Percentiles rank a stretch among this genome's conserved stretches.
These are phyloP conservation scores for Blastobotrys serpentis DNA, from an alignment of 1,139 yeast genomes.

Conservation along the genomic window DNA sequence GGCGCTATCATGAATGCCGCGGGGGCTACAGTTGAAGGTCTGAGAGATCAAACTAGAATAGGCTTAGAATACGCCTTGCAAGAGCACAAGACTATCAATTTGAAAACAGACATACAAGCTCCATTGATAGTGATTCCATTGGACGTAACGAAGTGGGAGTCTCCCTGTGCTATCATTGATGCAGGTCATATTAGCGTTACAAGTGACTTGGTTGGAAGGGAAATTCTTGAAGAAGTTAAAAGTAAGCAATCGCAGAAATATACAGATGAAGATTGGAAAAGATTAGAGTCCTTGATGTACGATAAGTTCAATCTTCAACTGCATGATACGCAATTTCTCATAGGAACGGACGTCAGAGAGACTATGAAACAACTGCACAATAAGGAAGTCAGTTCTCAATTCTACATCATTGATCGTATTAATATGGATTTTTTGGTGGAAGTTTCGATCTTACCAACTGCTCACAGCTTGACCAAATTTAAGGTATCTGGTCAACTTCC, in stretches of 20 bases:
- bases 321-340: conserved; percentile 83
- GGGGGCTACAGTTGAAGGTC: conserved; percentile 88
- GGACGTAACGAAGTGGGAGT: conserved; percentile 72
- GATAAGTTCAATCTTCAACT: conserved; percentile 77
- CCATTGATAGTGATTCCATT: conserved; percentile 89
- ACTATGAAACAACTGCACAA: conserved; percentile 55
- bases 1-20: conserved; percentile 95
- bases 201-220: conserved; percentile 77
- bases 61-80: conserved; percentile 92
- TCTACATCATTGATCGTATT: conserved; percentile 71
- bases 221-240: conserved; percentile 68
- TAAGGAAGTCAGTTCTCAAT: conserved; percentile 36
- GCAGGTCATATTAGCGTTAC: conserved; percentile 90
- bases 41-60: conserved; percentile 83
- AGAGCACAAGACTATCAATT: conserved; percentile 86
- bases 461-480: conserved; percentile 67
- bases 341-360: conserved; percentile 77
- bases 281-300: conserved; percentile 77
- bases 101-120: conserved; percentile 86
- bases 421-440: conserved; percentile 73
- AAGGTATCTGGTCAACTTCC: conserved; percentile 84
- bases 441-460: conserved; percentile 80
- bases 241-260: conserved; percentile 62
- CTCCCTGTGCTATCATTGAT: conserved; percentile 90
- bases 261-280: conserved; percentile 68